Evolutionary conservation across 306 rosid species (phyloP).

Genomic region (Malus sieversii): DNA sequence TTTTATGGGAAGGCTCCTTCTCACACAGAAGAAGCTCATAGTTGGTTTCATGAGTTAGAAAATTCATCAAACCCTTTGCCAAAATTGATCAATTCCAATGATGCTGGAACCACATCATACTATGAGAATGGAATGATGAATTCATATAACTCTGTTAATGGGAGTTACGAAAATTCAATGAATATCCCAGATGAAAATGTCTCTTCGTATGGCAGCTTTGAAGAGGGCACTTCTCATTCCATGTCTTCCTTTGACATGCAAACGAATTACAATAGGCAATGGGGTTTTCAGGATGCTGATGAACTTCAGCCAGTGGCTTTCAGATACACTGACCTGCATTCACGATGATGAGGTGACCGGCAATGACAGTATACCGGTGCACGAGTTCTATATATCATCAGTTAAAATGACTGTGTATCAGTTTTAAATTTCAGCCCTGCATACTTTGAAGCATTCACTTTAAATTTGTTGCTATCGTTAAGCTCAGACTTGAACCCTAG

Average conservation of each 20-base stretch:
- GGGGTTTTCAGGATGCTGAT: conserved; percentile 48
- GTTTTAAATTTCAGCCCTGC: conserved; percentile 2
- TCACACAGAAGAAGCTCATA: conserved; percentile 37
- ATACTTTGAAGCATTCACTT: conserved; percentile 34
- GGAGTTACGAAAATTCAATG: conserved; percentile 30
- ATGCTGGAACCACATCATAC: conserved; percentile 24
- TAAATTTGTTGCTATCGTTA: conserved; percentile 22
- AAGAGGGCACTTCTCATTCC: conserved; percentile 45
- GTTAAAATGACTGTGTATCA: neutral
- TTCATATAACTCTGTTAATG: conserved; percentile 36
- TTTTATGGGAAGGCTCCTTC: conserved; percentile 9
- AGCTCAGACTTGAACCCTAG: conserved; percentile 36
- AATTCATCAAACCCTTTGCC: conserved; percentile 32
- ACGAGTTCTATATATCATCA: conserved; percentile 3
- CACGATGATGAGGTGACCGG: conserved; percentile 1
- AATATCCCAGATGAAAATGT: conserved; percentile 39
- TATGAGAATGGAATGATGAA: conserved; percentile 31
- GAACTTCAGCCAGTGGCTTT: conserved; percentile 72
- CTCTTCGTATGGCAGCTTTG: conserved; percentile 70
- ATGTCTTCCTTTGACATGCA: conserved; percentile 52
- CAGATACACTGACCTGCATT: conserved; percentile 35
- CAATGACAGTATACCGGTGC: conserved; percentile 17
- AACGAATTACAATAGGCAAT: conserved; percentile 28
- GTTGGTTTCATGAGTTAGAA: conserved; percentile 43
- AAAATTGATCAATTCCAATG: conserved; percentile 31